Percentiles rank a stretch among this genome's conserved stretches.
phyloP scores from a whole-genome alignment of 768 basidiomycete genomes.

The Russula lepida region DNA sequence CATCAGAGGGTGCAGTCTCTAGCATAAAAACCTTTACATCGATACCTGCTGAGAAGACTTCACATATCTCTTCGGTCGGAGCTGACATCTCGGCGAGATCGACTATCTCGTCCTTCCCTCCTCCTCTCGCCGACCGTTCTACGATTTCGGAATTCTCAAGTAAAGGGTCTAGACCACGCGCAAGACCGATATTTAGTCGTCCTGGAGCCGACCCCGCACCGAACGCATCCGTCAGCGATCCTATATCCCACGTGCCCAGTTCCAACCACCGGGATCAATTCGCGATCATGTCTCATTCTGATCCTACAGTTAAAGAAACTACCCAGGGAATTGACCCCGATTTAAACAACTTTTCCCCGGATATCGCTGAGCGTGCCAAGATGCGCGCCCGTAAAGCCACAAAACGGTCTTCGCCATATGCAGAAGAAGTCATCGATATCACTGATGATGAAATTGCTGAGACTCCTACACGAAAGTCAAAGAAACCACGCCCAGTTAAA shows the following conservation, averaged over 20 bases:
- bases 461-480: conserved; percentile 11
- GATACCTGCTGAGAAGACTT: background rate
- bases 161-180: conserved; percentile 10
- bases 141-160: conserved; percentile 11
- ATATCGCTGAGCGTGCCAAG: conserved; percentile 30
- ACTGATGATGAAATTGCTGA: conserved; percentile 27
- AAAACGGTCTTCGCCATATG: background rate
- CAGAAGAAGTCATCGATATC: conserved; percentile 25
- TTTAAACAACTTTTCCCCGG: conserved; percentile 18
- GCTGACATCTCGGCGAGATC: background rate
- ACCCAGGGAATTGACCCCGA: too few relatives aligned
- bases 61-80: conserved; percentile 11
- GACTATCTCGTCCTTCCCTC: conserved; percentile 14
- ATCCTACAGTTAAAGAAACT: background rate
- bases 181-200: conserved; percentile 15
- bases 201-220: background rate
- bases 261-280: background rate
- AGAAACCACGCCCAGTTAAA: conserved; percentile 14
- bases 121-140: background rate
- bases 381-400: conserved; percentile 25
- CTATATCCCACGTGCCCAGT: conserved; percentile 6
- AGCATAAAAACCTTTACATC: conserved; percentile 15
- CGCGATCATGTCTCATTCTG: background rate
- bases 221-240: conserved; percentile 10
- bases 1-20: conserved; percentile 9